Conservation (phyloP, 1,284 basidiomycete species). For the Pseudozyma thailandica region DNA sequence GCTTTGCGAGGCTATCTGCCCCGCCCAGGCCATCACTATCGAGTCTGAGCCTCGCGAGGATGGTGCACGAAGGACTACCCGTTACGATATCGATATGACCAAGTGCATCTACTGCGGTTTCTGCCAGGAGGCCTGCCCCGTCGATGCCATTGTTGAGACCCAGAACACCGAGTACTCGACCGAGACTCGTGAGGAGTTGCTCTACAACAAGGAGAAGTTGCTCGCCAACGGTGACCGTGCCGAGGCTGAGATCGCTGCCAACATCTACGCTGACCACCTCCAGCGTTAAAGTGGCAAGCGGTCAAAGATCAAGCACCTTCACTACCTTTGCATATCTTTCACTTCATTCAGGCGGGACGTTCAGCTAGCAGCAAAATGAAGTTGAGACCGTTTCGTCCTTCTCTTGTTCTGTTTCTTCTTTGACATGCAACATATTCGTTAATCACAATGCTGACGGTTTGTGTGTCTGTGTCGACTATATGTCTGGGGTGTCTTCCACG, state of each 20-base stretch:
- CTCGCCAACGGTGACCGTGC: conserved; percentile 94
- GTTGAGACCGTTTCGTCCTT: neutral
- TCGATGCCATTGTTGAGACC: conserved; percentile 99
- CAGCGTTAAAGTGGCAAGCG: conserved; percentile 52
- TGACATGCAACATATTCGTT: conserved; percentile 26
- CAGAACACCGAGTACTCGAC: conserved; percentile 78
- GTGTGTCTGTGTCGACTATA: neutral
- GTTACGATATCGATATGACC: conserved; percentile 95
- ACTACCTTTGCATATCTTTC: conserved; percentile 3
- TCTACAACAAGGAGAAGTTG: conserved; percentile 96
- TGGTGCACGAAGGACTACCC: conserved; percentile 94
- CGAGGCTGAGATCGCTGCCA: conserved; percentile 79
- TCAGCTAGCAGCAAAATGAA: conserved; percentile 11
- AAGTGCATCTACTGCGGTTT: conserved; percentile 70
- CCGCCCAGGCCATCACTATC: conserved; percentile 99
- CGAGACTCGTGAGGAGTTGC: conserved; percentile 95
- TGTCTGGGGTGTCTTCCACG: too few relatives aligned
- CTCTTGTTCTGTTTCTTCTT: neutral
- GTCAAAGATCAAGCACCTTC: neutral
- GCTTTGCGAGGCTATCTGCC: conserved; percentile 98
- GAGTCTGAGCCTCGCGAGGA: conserved; percentile 96
- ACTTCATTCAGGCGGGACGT: conserved; percentile 1
- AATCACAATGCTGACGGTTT: neutral
- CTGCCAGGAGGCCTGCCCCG: conserved; percentile 89
- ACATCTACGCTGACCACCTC: conserved; percentile 64